Evolutionary conservation across 2,329 filamentous ascomycete species (phyloP), one percentile per base, ranked within the genome.

Genomic region (Colletotrichum siamense): DNA sequence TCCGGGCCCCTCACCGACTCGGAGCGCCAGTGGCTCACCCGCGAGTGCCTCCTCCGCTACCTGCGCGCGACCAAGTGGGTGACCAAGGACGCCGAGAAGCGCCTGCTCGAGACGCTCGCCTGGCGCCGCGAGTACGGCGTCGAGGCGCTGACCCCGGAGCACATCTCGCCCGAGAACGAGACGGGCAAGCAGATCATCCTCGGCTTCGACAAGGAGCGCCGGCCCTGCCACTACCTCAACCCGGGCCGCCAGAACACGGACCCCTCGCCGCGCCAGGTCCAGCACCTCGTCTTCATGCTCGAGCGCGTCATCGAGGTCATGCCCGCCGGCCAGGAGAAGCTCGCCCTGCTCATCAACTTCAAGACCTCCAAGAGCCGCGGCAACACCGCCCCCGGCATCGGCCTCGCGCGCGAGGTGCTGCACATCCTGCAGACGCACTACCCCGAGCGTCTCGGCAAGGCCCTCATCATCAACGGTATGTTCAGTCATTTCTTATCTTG

Each of bases 211-310:
- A 95, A 94, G 75, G 88, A 95, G 77, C 94, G 91, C 66, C 90
- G 96, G n/a, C 95, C 96, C 3, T 98, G 96, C 84, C 92, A 97
- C 81, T 98, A 98, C 86, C 91, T 99, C 76, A 94, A 94, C 83
- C 97, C 97, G 2, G 95, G 94, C 36, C 93, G 94, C 79, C 97
- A 99, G 87, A 99, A 99, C 88, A 99, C 97, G 2, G 94, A 98
- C 80, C 91, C 93, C 73, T 94, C 93, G 77, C 95, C 96, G 49
- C 91, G 95, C 80, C 97, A 99, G 87, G 93, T 98, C 71, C 93
- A 99, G 85, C 96, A 99, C 84, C 88, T 99, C 77, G 96, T 98
- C 69, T 99, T 94, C 87, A 98, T 99, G 96, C 87, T 99, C 57
- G 97, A 99, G 88, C 91, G 95, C 49, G 93, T 95, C 39, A 92